Evolutionary conservation across 1,284 basidiomycete species (phyloP).

Genomic region (Caloboletus firmus): DNA sequence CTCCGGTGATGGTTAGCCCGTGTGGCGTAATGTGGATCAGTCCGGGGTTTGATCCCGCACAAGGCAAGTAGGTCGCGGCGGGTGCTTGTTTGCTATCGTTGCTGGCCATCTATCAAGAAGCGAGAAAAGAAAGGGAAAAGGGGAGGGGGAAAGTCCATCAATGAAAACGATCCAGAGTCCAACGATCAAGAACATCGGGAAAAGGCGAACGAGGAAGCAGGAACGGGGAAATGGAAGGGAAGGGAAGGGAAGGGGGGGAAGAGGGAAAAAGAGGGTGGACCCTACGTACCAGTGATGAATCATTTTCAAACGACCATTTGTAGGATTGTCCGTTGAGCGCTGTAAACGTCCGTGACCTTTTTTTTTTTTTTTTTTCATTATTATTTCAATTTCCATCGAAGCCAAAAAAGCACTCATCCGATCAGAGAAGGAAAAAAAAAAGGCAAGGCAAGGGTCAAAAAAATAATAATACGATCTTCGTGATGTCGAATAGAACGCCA

Average conservation of each 20-base stretch:
- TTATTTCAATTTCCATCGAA: constrained; percentile 5
- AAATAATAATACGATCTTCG: not conserved
- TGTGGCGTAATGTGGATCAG: constrained; percentile 37
- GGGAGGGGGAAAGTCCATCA: not conserved
- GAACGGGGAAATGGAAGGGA: not conserved
- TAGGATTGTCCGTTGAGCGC: constrained; percentile 37
- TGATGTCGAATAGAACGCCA: not conserved
- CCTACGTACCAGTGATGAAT: constrained; percentile 32
- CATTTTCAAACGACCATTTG: constrained; percentile 37
- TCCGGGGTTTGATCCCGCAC: constrained; percentile 27
- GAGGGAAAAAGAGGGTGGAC: not conserved
- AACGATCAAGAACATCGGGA: not conserved
- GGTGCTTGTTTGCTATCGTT: constrained; percentile 37
- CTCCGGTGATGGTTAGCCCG: constrained; percentile 33
- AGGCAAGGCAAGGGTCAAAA: constrained; percentile 10
- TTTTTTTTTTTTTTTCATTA: not conserved
- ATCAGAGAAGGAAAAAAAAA: not conserved
- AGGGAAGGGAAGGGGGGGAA: not conserved
- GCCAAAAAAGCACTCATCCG: not conserved
- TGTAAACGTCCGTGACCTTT: constrained; percentile 35
- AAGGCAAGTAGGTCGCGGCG: constrained; percentile 32
- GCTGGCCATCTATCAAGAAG: constrained; percentile 27
- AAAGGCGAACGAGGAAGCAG: too few relatives aligned
- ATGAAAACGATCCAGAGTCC: constrained; percentile 1
- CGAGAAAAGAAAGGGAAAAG: too few relatives aligned